Percentiles rank a stretch among this genome's conserved stretches.
These are phyloP conservation scores for Glomus cerebriforme DNA, from an alignment of 192 early-diverging fungal genomes.

Conservation along the genomic window DNA sequence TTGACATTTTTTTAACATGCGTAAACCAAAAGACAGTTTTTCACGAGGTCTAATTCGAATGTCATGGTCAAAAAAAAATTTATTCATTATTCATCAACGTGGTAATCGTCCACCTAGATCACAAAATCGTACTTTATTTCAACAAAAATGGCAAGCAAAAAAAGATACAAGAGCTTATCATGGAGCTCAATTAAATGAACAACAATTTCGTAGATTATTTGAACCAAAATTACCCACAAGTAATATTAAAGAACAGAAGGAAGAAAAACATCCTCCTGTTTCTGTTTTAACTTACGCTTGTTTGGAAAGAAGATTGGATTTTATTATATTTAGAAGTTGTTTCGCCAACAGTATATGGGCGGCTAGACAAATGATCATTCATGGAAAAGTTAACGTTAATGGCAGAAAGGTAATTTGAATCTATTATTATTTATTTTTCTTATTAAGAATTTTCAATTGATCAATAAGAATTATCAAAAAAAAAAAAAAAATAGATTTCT, in stretches of 20 bases:
- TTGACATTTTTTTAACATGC: neutral
- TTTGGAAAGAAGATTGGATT: slow-evolving; percentile 90
- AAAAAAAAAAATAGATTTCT: slow-evolving; percentile 51
- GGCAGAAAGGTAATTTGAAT: slow-evolving; percentile 70
- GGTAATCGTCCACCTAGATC: slow-evolving; percentile 52
- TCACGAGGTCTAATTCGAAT: slow-evolving; percentile 69
- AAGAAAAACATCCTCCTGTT: slow-evolving; percentile 61
- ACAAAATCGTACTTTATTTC: slow-evolving; percentile 73
- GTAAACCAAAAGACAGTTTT: slow-evolving; percentile 28
- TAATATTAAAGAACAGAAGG: slow-evolving; percentile 48
- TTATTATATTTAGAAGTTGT: slow-evolving; percentile 90
- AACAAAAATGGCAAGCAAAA: slow-evolving; percentile 96
- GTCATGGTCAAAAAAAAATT: slow-evolving; percentile 95
- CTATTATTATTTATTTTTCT: neutral
- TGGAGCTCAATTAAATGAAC: slow-evolving; percentile 86
- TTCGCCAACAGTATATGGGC: slow-evolving; percentile 85
- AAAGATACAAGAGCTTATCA: slow-evolving; percentile 92
- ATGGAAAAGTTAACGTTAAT: slow-evolving; percentile 91
- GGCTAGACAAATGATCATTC: slow-evolving; percentile 79
- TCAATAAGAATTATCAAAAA: neutral
- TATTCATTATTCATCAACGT: slow-evolving; percentile 77
- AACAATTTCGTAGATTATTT: slow-evolving; percentile 76
- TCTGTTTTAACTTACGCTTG: slow-evolving; percentile 82
- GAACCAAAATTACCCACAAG: slow-evolving; percentile 70
- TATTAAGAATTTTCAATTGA: neutral